These are phyloP conservation scores for Boletellus sp. DNA, from an alignment of 1,284 basidiomycete species.

Conservation along the genomic window DNA sequence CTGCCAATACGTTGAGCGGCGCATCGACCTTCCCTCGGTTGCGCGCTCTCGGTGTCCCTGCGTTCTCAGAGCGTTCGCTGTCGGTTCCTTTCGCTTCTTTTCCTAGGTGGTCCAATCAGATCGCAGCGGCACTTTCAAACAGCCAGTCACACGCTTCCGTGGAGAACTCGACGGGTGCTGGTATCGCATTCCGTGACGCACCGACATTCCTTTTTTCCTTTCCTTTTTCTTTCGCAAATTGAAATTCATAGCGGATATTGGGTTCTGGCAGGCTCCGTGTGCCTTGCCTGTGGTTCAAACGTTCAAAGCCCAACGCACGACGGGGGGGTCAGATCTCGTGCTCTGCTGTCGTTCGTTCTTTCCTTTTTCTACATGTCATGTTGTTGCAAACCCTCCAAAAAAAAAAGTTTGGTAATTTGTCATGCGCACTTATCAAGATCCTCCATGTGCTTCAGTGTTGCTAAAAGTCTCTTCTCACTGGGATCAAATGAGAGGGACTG, in stretches of 20 bases:
- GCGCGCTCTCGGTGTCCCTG: not conserved
- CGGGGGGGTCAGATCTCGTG: no score
- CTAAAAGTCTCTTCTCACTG: no score
- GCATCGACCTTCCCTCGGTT: not conserved
- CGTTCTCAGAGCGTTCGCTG: not conserved
- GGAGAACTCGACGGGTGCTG: conserved; percentile 1
- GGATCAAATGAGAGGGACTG: no score
- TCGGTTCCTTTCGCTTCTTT: not conserved
- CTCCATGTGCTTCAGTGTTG: no score
- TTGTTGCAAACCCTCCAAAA: no score
- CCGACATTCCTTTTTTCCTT: no score
- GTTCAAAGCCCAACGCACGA: not conserved
- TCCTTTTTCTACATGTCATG: no score
- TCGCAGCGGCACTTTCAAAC: not conserved
- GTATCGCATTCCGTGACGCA: conserved; percentile 1
- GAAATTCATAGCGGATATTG: conserved; percentile 2
- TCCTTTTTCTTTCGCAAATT: not conserved
- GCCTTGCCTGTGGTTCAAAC: not conserved
- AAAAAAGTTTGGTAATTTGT: no score
- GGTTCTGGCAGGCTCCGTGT: not conserved
- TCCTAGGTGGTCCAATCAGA: conserved; percentile 7
- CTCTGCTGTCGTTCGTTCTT: no score
- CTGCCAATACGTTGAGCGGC: not conserved
- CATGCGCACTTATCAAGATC: no score
- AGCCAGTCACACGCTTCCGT: conserved; percentile 1